Base-by-base conservation (phyloP, 495 filamentous ascomycete genomes). In the Penicillium simplicissimum region DNA sequence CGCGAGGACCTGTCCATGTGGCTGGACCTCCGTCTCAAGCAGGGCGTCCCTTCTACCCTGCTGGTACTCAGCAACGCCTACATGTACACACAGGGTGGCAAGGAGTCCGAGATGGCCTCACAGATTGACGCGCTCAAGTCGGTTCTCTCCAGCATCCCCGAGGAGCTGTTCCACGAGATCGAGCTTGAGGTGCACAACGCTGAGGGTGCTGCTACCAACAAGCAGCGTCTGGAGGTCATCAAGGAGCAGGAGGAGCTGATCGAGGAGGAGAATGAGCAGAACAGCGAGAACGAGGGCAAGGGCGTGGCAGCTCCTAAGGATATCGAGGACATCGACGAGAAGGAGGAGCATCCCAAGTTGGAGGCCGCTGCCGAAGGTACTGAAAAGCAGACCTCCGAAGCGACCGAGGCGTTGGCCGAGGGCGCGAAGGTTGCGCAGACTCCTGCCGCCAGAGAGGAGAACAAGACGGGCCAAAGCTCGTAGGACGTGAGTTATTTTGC, bases 161-260 rank as follows among this genome's bases (percentile, higher is more conserved):
- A 99, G 77, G 95, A 99, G 74, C 85, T 99, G 40, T 98, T 95
- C 88, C 95, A 99, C 80, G 95, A 99, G 79, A 97, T 98, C 62
- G 95, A 99, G 76, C 89, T 99, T 34, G 96, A 98, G 80, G 93
- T 98, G 28, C 92, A 98, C 81, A 96, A 89, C 59, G 92, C 93
- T 51, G 95, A 99, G 79, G 95, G 95, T 58, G 95, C 93, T 11
- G 96, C 95, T 53, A 99, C 96, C 57, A 99, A 99, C 84, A 96
- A 93, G 82, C 95, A 99, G 79, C 89, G 95, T 70, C 86, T 99
- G n/a, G 95, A 99, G 82, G 95, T 99, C 8, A 84, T 99, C 68
- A 96, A 92, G 85, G 95, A 99, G 80, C 95, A 99, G 79, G 91
- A 99, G 71, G 95, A 98, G 67, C 85, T 99, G 54, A 99, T 99